Base-by-base conservation (phyloP, 164 flowering plant genomes). In the Macadamia integrifolia region DNA sequence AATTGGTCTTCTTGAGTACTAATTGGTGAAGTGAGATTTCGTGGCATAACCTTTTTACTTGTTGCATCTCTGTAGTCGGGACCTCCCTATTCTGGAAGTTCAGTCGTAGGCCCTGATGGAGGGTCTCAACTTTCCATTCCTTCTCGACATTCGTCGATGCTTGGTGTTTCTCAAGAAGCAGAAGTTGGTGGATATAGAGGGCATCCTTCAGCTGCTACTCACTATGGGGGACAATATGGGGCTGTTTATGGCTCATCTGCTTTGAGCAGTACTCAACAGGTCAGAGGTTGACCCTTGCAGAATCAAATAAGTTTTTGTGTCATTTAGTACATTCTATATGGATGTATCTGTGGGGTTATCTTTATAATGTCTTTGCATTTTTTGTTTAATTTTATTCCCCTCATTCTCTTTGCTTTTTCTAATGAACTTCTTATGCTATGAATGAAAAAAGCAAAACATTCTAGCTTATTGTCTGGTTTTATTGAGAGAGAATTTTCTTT, bases 211-310 rank as follows among this genome's bases (percentile, higher is more conserved):
- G 69, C 84, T 64, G 66, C 86, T 6, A 67, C 82, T 67, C 89
- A 81, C 66, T 91, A 85, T 77, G 97, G 90, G 57, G 92, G 92
- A 6, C 97, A 88, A 61, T 92, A 94, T 77, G 76, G 82, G 61
- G 77, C 88, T 58, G 73, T 87, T 3, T 93, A 93, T 81, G 86
- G 90, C 31, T 81, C 90, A 30, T 64, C 89, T 74, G 67, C 82
- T 44, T 70, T 85, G 72, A 76, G 82, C 66, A 75, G 78, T 62
- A 66, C 70, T 42, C 90, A 85, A 71, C 88, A 88, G 95, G 97
- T 89, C 13, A 35, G 76, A 53, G 23, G 10, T 55, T 46, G 62
- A 23, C 8, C 53, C 58, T 70, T 46, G 58, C 17, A 9, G 0
- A 55, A 46, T 55, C 35, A 64, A 17, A 46, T 64, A 32, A 52